Evolutionary conservation across 768 basidiomycete species (phyloP).

Genomic region (Leccinum disarticulatum): DNA sequence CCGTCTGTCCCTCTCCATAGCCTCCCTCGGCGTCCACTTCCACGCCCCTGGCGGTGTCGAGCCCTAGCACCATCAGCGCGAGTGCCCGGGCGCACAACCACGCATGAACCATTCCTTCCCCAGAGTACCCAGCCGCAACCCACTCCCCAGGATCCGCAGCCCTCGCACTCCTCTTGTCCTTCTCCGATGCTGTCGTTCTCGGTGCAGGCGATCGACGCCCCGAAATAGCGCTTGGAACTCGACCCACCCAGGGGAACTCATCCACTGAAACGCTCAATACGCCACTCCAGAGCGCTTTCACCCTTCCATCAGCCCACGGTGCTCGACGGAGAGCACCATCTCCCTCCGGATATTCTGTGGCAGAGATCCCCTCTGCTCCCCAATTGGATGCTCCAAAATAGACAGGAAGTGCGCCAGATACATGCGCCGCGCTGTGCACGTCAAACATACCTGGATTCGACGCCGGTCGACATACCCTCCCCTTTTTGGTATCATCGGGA

Average conservation of each 20-base stretch:
- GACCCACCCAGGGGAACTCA: slow-evolving; percentile 67
- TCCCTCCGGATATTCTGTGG: slow-evolving; percentile 10
- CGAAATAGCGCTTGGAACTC: slow-evolving; percentile 50
- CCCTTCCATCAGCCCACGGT: slow-evolving; percentile 43
- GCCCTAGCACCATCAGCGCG: slow-evolving; percentile 56
- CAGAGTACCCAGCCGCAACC: slow-evolving; percentile 68
- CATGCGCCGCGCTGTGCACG: slow-evolving; percentile 39
- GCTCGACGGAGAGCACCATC: slow-evolving; percentile 10
- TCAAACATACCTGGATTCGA: slow-evolving; percentile 30
- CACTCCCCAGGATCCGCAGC: slow-evolving; percentile 55
- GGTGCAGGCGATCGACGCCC: slow-evolving; percentile 35
- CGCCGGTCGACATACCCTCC: slow-evolving; percentile 25
- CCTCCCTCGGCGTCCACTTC: slow-evolving; percentile 16
- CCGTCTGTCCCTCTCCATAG: slow-evolving; percentile 24
- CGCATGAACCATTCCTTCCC: slow-evolving; percentile 74
- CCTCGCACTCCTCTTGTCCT: slow-evolving; percentile 2
- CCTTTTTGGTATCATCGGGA: neutral
- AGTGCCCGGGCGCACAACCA: slow-evolving; percentile 63
- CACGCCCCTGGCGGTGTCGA: slow-evolving; percentile 23
- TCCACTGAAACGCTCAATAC: slow-evolving; percentile 63
- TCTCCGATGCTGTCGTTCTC: neutral
- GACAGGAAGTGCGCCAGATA: slow-evolving; percentile 49
- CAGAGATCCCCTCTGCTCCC: slow-evolving; percentile 39
- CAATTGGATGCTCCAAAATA: slow-evolving; percentile 51
- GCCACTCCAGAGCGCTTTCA: slow-evolving; percentile 64